A percentile compares a stretch with the other conserved stretches of the same genome.
These are phyloP conservation scores for Tolypocladium ovalisporum DNA, from an alignment of 2,329 filamentous ascomycete species.

Conservation along the genomic window DNA sequence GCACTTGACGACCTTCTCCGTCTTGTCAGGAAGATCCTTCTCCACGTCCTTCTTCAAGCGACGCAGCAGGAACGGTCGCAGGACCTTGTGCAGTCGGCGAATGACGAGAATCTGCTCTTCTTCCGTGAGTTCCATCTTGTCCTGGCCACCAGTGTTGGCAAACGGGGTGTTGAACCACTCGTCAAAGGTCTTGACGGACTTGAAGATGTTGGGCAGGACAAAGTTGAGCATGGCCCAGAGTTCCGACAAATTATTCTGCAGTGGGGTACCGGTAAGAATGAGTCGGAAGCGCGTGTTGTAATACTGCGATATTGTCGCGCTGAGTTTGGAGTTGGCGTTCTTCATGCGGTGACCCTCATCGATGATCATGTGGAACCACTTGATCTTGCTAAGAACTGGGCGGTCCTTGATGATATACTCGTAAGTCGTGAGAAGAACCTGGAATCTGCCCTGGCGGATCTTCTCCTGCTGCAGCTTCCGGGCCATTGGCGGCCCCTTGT, in stretches of 20 bases:
- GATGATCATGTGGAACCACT: slow-evolving; percentile 99
- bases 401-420: slow-evolving; percentile 99
- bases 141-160: slow-evolving; percentile 92
- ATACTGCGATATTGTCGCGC: slow-evolving; percentile 87
- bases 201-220: slow-evolving; percentile 96
- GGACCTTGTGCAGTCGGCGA: slow-evolving; percentile 93
- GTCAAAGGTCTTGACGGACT: slow-evolving; percentile 96
- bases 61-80: slow-evolving; percentile 91
- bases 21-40: slow-evolving; percentile 97
- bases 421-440: slow-evolving; percentile 93
- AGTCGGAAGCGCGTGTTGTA: slow-evolving; percentile 91
- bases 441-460: slow-evolving; percentile 90
- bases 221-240: slow-evolving; percentile 98
- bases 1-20: slow-evolving; percentile 98
- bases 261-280: slow-evolving; percentile 91
- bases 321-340: slow-evolving; percentile 92
- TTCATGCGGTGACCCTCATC: slow-evolving; percentile 99
- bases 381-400: slow-evolving; percentile 91
- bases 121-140: slow-evolving; percentile 98
- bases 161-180: slow-evolving; percentile 99
- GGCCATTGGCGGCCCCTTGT: slow-evolving; percentile 85
- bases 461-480: slow-evolving; percentile 88
- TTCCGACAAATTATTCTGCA: slow-evolving; percentile 94
- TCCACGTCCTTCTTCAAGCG: slow-evolving; percentile 99
- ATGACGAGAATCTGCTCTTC: slow-evolving; percentile 99